Percentiles rank a stretch among this genome's conserved stretches.
Conservation (phyloP, 768 basidiomycete genomes). For the Trametes elegans region DNA sequence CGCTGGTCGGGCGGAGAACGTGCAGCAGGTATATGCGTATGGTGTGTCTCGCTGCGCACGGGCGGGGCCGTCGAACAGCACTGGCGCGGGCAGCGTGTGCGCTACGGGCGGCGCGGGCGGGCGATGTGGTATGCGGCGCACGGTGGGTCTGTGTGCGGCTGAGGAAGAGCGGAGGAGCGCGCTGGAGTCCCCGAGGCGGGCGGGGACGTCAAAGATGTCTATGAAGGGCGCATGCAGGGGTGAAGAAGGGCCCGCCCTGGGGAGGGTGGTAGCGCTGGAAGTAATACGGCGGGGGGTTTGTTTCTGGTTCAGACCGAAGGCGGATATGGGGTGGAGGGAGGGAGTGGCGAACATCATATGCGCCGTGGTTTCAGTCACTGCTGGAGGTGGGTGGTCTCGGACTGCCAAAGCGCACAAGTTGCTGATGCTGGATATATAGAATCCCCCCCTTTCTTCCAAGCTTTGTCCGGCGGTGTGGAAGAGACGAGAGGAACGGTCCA, state of each 20-base stretch:
- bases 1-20: background rate
- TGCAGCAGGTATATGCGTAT: background rate
- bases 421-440: background rate
- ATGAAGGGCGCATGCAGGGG: constrained; percentile 25
- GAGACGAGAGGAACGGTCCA: too few relatives aligned
- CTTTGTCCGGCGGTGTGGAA: background rate
- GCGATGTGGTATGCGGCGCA: constrained; percentile 12
- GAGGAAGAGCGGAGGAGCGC: constrained; percentile 21
- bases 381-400: too few relatives aligned
- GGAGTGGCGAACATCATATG: too few relatives aligned
- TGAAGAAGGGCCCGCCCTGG: background rate
- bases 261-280: background rate
- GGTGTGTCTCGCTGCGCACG: constrained; percentile 27
- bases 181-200: constrained; percentile 36
- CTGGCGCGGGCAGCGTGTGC: constrained; percentile 39
- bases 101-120: background rate
- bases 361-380: too few relatives aligned
- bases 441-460: background rate
- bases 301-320: too few relatives aligned
- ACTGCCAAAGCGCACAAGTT: too few relatives aligned
- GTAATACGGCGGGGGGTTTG: too few relatives aligned
- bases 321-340: too few relatives aligned
- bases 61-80: constrained; percentile 51
- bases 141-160: background rate
- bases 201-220: constrained; percentile 53